phyloP scores from a whole-genome alignment of 768 basidiomycete genomes.

The Hygrocybe coccinea region DNA sequence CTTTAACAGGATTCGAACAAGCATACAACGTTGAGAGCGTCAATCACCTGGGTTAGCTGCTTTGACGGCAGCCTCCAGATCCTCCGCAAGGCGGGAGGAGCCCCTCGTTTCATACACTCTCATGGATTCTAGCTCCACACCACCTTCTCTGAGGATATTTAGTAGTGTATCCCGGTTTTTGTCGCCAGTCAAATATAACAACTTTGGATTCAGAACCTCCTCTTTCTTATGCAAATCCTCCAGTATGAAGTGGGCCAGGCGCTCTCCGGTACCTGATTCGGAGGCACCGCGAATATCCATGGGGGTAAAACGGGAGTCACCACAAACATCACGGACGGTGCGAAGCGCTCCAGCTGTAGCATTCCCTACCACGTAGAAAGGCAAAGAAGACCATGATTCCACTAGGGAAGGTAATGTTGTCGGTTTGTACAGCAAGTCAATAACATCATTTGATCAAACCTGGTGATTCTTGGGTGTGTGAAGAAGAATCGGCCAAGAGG shows the following conservation, averaged over 20 bases:
- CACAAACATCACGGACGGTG: conserved; percentile 28
- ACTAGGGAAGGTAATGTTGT: conserved; percentile 2
- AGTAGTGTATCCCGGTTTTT: conserved; percentile 74
- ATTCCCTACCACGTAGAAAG: conserved; percentile 78
- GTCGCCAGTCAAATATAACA: conserved; percentile 82
- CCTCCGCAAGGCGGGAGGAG: conserved; percentile 45
- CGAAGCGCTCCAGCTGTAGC: conserved; percentile 51
- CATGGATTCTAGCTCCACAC: conserved; percentile 44
- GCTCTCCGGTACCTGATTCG: conserved; percentile 58
- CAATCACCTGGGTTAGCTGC: conserved; percentile 13
- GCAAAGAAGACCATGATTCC: conserved; percentile 49
- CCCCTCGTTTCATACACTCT: conserved; percentile 70
- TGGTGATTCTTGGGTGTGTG: conserved; percentile 3
- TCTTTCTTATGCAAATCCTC: conserved; percentile 22
- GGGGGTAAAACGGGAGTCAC: conserved; percentile 23
- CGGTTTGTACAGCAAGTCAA: too few relatives aligned
- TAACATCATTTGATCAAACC: conserved; percentile 3
- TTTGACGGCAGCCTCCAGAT: conserved; percentile 28
- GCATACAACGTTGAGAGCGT: neutral
- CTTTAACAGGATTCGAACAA: conserved; percentile 4
- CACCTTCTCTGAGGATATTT: conserved; percentile 41
- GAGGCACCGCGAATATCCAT: conserved; percentile 39
- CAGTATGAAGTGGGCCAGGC: conserved; percentile 62
- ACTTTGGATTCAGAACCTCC: conserved; percentile 15
- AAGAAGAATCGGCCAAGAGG: conserved; percentile 6